A percentile compares a stretch with the other conserved stretches of the same genome.
phyloP scores from a whole-genome alignment of 2,329 filamentous ascomycete species.

The Fusarium marasasianum region DNA sequence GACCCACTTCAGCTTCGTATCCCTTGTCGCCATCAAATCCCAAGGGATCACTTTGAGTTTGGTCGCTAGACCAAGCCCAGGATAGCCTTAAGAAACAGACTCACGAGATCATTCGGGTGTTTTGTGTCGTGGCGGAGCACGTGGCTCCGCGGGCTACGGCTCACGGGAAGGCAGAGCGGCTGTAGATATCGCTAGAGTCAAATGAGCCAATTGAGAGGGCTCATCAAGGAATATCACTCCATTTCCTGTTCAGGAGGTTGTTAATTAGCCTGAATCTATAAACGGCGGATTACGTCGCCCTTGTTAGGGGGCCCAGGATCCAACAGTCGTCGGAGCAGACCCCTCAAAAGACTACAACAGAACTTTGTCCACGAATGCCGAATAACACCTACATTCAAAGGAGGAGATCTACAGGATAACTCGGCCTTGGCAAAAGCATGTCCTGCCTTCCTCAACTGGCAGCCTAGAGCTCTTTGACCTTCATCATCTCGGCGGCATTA shows the following conservation, averaged over 20 bases:
- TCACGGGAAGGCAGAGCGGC: too few species aligned
- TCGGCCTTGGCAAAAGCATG: background rate
- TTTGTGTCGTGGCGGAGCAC: background rate
- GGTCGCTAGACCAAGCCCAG: background rate
- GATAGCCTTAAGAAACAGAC: background rate
- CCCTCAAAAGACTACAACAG: background rate
- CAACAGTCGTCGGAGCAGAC: background rate
- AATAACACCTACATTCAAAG: background rate
- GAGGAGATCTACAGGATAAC: background rate
- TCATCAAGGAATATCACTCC: background rate
- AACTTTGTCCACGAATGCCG: background rate
- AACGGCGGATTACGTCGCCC: background rate
- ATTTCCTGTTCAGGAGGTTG: fast-evolving
- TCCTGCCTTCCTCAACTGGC: background rate
- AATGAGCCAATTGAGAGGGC: background rate
- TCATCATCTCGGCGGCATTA: background rate
- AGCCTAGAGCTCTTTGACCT: too few species aligned
- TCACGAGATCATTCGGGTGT: background rate
- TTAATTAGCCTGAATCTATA: background rate
- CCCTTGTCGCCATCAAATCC: background rate
- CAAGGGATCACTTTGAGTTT: background rate
- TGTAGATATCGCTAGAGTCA: fast-evolving
- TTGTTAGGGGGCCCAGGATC: background rate
- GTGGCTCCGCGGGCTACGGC: too few species aligned
- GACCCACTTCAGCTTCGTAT: background rate